A percentile compares a stretch with the other conserved stretches of the same genome.
Conservation (phyloP, 768 basidiomycete species). For the Cantharellus cinnabarinus region DNA sequence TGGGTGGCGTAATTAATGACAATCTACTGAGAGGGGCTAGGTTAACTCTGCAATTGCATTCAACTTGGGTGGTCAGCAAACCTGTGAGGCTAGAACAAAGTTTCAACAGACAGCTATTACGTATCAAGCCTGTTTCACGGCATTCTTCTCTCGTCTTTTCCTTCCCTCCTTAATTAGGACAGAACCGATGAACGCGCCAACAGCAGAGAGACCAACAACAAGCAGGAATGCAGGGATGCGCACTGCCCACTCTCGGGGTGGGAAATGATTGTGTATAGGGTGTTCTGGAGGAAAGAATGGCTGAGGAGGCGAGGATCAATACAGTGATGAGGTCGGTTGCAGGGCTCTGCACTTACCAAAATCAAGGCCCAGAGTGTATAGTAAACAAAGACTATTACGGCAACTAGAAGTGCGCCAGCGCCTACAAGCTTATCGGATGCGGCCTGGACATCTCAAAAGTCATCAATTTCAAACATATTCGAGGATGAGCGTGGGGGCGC, state of each 20-base stretch:
- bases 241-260: slow-evolving; percentile 80
- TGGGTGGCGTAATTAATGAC: no score
- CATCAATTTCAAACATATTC: background rate
- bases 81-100: no score
- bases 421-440: slow-evolving; percentile 67
- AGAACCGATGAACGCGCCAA: slow-evolving; percentile 60
- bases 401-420: slow-evolving; percentile 56
- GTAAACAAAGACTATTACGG: slow-evolving; percentile 60
- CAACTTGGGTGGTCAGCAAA: no score
- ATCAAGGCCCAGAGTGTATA: slow-evolving; percentile 86
- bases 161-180: slow-evolving; percentile 58
- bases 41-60: no score
- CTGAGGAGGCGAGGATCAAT: slow-evolving; percentile 18
- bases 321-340: background rate
- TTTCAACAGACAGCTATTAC: background rate
- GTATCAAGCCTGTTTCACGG: slow-evolving; percentile 15
- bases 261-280: slow-evolving; percentile 61
- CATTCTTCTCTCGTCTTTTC: slow-evolving; percentile 43
- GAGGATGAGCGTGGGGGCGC: background rate
- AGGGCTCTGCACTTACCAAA: slow-evolving; percentile 30
- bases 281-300: slow-evolving; percentile 68
- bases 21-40: no score
- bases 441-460: slow-evolving; percentile 25
- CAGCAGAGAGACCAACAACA: slow-evolving; percentile 55
- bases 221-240: slow-evolving; percentile 70